These are phyloP conservation scores for Hemerocallis citrina DNA, from an alignment of 106 monocot species.

Conservation along the genomic window DNA sequence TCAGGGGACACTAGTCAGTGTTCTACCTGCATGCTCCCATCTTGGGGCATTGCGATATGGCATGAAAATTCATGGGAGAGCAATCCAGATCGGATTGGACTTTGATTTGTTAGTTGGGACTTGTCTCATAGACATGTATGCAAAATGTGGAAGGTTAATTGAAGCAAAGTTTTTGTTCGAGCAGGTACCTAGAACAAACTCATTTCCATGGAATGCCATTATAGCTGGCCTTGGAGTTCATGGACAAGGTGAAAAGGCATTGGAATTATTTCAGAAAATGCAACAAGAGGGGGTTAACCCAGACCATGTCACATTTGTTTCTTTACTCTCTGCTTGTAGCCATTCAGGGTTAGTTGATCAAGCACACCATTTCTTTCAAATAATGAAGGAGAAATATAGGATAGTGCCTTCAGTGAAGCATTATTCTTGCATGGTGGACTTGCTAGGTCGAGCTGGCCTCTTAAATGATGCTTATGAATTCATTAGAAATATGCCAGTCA, in stretches of 20 bases:
- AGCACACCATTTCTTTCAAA: constrained; percentile 31
- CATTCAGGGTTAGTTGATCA: constrained; percentile 56
- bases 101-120: constrained; percentile 58
- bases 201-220: constrained; percentile 63
- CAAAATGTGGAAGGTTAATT: constrained; percentile 61
- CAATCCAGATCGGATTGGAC: constrained; percentile 35
- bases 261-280: constrained; percentile 39
- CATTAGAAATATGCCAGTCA: constrained; percentile 55
- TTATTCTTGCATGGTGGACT: constrained; percentile 77
- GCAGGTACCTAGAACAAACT: constrained; percentile 28
- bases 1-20: constrained; percentile 52
- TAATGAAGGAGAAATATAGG: constrained; percentile 34
- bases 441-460: constrained; percentile 57
- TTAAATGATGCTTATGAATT: constrained; percentile 54
- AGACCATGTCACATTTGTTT: constrained; percentile 64
- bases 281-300: constrained; percentile 41
- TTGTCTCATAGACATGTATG: constrained; percentile 77
- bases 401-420: constrained; percentile 55
- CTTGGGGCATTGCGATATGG: constrained; percentile 65
- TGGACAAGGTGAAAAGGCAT: constrained; percentile 50
- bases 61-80: constrained; percentile 45
- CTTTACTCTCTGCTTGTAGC: constrained; percentile 58
- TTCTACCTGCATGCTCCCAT: constrained; percentile 63
- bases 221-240: constrained; percentile 54
- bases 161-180: constrained; percentile 51